Evolutionary conservation across 371 early-diverging fungal species (phyloP).

Genomic region (Zychaea mexicana): DNA sequence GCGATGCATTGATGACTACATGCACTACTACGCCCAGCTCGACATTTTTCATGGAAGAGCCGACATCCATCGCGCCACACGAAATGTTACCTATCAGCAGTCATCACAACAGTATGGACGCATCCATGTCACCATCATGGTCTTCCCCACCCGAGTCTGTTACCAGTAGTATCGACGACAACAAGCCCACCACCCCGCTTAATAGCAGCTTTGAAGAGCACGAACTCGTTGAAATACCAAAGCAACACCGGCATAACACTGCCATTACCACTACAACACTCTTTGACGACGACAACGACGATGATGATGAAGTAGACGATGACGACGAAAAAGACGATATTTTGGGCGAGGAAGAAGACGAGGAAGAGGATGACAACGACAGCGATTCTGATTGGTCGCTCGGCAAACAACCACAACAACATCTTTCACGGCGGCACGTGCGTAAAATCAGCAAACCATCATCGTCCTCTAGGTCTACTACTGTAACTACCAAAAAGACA

Average conservation of each 20-base stretch:
- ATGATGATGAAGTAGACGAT: neutral
- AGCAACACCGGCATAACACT: neutral
- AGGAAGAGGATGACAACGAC: conserved; percentile 17
- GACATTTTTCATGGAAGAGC: neutral
- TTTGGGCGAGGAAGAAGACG: neutral
- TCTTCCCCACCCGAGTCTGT: neutral
- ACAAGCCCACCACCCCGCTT: neutral
- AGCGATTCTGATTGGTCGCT: conserved; percentile 21
- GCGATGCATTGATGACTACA: neutral
- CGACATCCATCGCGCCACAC: neutral
- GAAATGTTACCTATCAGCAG: conserved; percentile 1
- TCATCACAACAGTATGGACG: too few species aligned
- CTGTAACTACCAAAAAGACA: neutral
- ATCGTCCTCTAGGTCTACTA: neutral
- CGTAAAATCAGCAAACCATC: neutral
- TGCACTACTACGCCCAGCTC: neutral
- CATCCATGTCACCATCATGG: neutral
- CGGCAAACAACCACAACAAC: conserved; percentile 2
- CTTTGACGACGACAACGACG: neutral
- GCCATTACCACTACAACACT: neutral
- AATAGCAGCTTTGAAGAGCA: neutral
- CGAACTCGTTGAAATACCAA: neutral
- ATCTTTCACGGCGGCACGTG: conserved; percentile 12
- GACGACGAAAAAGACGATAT: conserved; percentile 2
- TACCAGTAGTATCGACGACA: neutral